Conservation (phyloP, 2,329 filamentous ascomycete species). For the Clonostachys rosea region DNA sequence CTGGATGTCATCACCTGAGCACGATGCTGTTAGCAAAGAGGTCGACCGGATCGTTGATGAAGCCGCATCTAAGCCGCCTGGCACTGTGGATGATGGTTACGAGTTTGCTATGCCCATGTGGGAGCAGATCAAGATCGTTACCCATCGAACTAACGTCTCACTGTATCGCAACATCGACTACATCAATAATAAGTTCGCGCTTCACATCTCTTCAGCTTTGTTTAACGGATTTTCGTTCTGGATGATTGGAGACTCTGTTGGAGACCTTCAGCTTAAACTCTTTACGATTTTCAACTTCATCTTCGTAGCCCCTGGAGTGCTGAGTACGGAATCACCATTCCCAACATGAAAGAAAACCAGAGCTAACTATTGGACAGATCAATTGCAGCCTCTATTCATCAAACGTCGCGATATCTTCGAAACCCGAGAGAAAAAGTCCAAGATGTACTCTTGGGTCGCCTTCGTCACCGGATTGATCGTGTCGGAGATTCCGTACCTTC, state of each 20-base stretch:
- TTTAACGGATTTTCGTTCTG: constrained; percentile 61
- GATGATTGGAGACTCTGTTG: constrained; percentile 47
- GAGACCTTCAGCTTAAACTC: constrained; percentile 47
- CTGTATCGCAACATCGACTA: constrained; percentile 66
- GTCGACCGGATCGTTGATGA: constrained; percentile 58
- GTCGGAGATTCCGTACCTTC: constrained; percentile 39
- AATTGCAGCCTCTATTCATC: constrained; percentile 55
- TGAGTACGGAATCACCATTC: background rate
- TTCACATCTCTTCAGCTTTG: constrained; percentile 49
- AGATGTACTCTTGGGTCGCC: constrained; percentile 56
- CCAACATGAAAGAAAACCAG: no score
- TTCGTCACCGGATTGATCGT: constrained; percentile 49
- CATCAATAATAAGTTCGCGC: constrained; percentile 55
- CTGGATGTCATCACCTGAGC: constrained; percentile 60
- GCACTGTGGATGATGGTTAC: constrained; percentile 43
- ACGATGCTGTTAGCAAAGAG: constrained; percentile 49
- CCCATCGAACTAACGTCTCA: constrained; percentile 55
- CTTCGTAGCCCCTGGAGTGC: constrained; percentile 52
- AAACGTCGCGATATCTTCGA: constrained; percentile 53
- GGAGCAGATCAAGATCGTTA: constrained; percentile 60
- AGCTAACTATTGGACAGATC: constrained; percentile 29
- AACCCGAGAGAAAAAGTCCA: constrained; percentile 53
- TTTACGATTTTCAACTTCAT: constrained; percentile 62
- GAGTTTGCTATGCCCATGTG: constrained; percentile 69
- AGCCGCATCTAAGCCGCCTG: constrained; percentile 38